Percentiles rank a stretch among this genome's conserved stretches.
Conservation (phyloP, 805 yeast species). For the Yarrowia deformans region DNA sequence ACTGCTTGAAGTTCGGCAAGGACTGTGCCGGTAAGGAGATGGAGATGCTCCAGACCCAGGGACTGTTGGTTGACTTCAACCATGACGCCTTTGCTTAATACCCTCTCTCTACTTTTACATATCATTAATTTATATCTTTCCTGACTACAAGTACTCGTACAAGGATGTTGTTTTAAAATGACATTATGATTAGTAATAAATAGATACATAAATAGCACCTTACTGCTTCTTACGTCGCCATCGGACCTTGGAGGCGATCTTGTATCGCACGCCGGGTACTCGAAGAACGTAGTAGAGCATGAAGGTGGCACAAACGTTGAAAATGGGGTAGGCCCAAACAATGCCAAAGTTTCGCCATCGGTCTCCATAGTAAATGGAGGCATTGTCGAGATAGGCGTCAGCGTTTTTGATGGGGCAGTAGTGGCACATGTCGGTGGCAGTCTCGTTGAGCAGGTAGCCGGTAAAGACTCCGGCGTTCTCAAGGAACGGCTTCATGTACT, state of each 20-base stretch:
- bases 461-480: constrained; percentile 47
- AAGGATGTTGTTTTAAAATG: neutral
- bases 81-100: constrained; percentile 4
- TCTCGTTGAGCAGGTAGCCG: constrained; percentile 57
- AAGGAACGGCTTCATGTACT: constrained; percentile 56
- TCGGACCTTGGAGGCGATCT: constrained; percentile 35
- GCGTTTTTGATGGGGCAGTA: constrained; percentile 67
- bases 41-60: constrained; percentile 35
- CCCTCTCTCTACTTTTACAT: neutral
- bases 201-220: constrained; percentile 19
- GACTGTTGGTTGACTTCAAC: constrained; percentile 22
- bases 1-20: constrained; percentile 23
- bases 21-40: constrained; percentile 17
- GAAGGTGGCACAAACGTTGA: constrained; percentile 56
- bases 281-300: constrained; percentile 69
- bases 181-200: constrained; percentile 31
- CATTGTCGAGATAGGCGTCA: constrained; percentile 61
- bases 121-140: too few relatives aligned
- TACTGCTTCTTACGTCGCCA: constrained; percentile 27
- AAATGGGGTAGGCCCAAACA: constrained; percentile 57
- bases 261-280: constrained; percentile 58
- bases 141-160: neutral
- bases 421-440: constrained; percentile 61
- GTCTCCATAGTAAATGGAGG: constrained; percentile 49
- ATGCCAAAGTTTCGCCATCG: constrained; percentile 69